These are phyloP conservation scores for Saccharomycopsis fibuligera DNA, from an alignment of 805 yeast genomes.

Conservation along the genomic window DNA sequence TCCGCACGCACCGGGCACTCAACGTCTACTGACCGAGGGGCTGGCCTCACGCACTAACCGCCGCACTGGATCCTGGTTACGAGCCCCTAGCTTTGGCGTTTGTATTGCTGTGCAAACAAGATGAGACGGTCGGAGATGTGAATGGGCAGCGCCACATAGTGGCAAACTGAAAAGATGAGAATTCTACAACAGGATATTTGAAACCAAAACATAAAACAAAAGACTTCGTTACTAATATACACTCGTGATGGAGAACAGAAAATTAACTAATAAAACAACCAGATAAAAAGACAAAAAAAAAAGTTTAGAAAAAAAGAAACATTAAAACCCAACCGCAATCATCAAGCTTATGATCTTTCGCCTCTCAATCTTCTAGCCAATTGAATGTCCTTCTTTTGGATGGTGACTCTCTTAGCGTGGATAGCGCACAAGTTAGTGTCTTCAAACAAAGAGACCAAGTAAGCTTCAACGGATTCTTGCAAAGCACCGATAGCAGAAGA, in stretches of 20 bases:
- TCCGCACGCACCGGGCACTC: too few species aligned
- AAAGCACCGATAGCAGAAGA: slow-evolving; percentile 96
- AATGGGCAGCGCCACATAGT: too few species aligned
- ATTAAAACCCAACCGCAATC: neutral
- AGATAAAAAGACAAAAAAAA: neutral
- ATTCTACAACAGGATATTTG: neutral
- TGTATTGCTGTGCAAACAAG: too few species aligned
- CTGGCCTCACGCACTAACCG: too few species aligned
- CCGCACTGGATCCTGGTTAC: too few species aligned
- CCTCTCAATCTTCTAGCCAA: slow-evolving; percentile 98
- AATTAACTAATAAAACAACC: neutral
- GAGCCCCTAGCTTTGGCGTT: too few species aligned
- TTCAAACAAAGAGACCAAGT: slow-evolving; percentile 91
- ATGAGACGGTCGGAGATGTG: neutral
- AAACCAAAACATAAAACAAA: too few species aligned
- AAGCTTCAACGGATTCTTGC: slow-evolving; percentile 98
- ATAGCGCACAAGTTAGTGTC: slow-evolving; percentile 98
- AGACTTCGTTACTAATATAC: neutral
- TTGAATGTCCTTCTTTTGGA: slow-evolving; percentile 97
- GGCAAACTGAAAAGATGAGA: neutral
- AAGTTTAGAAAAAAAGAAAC: neutral
- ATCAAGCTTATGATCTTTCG: slow-evolving; percentile 66
- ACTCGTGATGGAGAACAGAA: neutral
- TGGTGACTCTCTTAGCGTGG: slow-evolving; percentile 98
- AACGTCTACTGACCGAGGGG: too few species aligned